These are phyloP conservation scores for Veloboletus limbatus DNA, from an alignment of 1,284 basidiomycete genomes.

Conservation along the genomic window DNA sequence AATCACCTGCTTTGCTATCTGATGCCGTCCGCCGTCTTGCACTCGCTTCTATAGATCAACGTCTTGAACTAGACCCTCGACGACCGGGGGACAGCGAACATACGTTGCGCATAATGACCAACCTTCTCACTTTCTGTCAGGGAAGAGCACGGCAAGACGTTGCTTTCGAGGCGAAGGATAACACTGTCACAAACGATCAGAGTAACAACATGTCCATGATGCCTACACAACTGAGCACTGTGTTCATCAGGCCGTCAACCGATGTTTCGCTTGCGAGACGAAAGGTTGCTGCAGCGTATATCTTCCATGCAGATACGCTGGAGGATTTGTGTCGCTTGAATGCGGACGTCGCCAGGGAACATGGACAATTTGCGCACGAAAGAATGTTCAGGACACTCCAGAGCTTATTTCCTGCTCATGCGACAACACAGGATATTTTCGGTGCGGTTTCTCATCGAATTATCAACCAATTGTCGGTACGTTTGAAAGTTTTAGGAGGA, in stretches of 20 bases:
- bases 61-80: slow-evolving; percentile 38
- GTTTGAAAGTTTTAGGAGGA: not conserved
- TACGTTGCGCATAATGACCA: slow-evolving; percentile 70
- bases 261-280: slow-evolving; percentile 55
- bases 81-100: slow-evolving; percentile 48
- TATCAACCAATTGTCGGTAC: slow-evolving; percentile 45
- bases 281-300: slow-evolving; percentile 64
- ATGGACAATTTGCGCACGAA: slow-evolving; percentile 69
- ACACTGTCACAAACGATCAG: slow-evolving; percentile 14
- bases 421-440: slow-evolving; percentile 17
- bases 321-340: slow-evolving; percentile 58
- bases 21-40: slow-evolving; percentile 66
- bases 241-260: slow-evolving; percentile 65
- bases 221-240: slow-evolving; percentile 52
- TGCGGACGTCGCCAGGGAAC: slow-evolving; percentile 53
- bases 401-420: slow-evolving; percentile 45
- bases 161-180: slow-evolving; percentile 29
- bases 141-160: slow-evolving; percentile 40
- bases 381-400: slow-evolving; percentile 66
- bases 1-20: slow-evolving; percentile 61
- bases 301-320: slow-evolving; percentile 46
- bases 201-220: slow-evolving; percentile 39
- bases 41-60: slow-evolving; percentile 53
- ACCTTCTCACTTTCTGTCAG: slow-evolving; percentile 62
- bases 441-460: slow-evolving; percentile 36